Base-by-base conservation (phyloP, 176 grass and related monocot species). In the Oryza meridionalis region DNA sequence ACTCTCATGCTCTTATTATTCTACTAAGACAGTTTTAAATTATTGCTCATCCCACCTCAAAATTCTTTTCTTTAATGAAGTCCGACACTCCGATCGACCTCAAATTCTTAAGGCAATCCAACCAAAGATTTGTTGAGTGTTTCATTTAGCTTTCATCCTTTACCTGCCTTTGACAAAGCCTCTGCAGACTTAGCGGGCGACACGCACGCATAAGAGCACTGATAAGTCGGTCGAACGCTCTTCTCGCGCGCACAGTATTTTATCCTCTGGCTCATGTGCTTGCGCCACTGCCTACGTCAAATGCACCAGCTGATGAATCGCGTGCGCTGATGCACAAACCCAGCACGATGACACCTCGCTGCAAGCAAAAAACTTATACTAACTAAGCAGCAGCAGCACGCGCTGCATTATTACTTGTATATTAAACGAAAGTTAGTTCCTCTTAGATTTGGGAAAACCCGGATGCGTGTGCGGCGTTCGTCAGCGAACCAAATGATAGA, bases 231-330 rank as follows among this genome's bases (percentile, higher is more conserved):
- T 64, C 25, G 51, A 69, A 22, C 71, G 35, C 43, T 51, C 62
- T 26, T 1, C 63, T 27, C 37, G 58, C 49, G 38, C 70, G 5
- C 11, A 43, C 47, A 71, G 16, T 70, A 65, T 50, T 47, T 26
- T n/a, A 70, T 38, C 44, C 35, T 37, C 35, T 37, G 35, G 35
- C 5, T 79, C 8, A 65, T 37, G 67, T 65, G 83, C 78, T 65
- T 86, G 58, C 88, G 83, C 88, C 83, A 86, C 78, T 86, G 83
- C 88, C 44, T 82, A 76, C 88, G 83, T 86, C 78, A 90, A 90
- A 67, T 82, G 45, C 72, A 73, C 3, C 17, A 37, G 29, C 63
- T 55, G 51, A 64, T 1, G 22, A 13, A 14, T 51, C 40, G 42
- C 72, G 14, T 55, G 51, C 51, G 51, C 51, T 21, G 51, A 25